A percentile compares a stretch with the other conserved stretches of the same genome.
phyloP scores from a whole-genome alignment of 2,329 filamentous ascomycete species.

The Coniosporium tulheliwenetii region DNA sequence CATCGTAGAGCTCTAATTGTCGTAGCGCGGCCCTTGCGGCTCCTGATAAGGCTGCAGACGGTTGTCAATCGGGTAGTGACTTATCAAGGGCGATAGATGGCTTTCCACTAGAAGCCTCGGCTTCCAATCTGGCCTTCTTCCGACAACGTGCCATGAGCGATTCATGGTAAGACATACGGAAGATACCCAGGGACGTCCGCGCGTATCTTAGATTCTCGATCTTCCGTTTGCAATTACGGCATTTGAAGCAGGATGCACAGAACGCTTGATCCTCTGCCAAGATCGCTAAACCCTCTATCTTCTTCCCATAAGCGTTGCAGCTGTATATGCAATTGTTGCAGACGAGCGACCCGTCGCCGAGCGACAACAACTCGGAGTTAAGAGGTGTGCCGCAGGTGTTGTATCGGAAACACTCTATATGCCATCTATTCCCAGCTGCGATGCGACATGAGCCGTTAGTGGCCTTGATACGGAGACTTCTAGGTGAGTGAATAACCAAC shows the following conservation, averaged over 20 bases:
- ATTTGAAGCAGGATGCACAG: constrained; percentile 92
- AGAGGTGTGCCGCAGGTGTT: constrained; percentile 90
- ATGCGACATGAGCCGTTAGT: too few species aligned
- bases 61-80: constrained; percentile 78
- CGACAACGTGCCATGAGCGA: constrained; percentile 83
- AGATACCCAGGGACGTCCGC: constrained; percentile 92
- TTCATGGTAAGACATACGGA: constrained; percentile 97
- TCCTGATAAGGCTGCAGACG: constrained; percentile 13
- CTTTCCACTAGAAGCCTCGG: constrained; percentile 20
- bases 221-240: constrained; percentile 95
- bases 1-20: too few species aligned
- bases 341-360: constrained; percentile 93
- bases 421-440: constrained; percentile 87
- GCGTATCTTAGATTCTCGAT: constrained; percentile 99
- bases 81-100: constrained; percentile 65
- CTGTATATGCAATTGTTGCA: constrained; percentile 99
- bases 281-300: constrained; percentile 96
- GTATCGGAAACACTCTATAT: constrained; percentile 97
- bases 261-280: constrained; percentile 96
- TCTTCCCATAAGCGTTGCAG: constrained; percentile 90
- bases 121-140: constrained; percentile 57
- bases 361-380: constrained; percentile 90
- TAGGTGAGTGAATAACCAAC: constrained; percentile 36
- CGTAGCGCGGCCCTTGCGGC: too few species aligned
- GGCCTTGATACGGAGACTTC: too few species aligned